Evolutionary conservation across 106 monocot genomes (phyloP), one percentile per base, ranked within the genome.

Genomic region (Narthecium ossifragum): DNA sequence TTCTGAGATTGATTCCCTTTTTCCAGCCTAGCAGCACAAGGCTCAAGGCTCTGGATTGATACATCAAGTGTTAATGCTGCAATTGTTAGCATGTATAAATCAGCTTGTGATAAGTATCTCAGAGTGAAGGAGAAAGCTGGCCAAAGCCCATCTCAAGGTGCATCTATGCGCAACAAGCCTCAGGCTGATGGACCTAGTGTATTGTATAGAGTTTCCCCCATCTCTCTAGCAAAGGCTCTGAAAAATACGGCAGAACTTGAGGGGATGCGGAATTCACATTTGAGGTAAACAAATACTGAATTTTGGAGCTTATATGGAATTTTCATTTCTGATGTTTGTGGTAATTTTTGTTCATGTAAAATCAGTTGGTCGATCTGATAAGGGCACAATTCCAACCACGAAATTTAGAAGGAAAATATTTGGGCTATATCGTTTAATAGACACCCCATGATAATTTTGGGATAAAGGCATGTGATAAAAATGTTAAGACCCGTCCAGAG

Each of bases 191-290:
- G 59, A 2, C 76, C 77, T 48, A 70, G 41, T 63, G 69, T 38
- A 37, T 17, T 80, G 15, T 84, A 67, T 69, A 70, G 61, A 64
- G 70, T 60, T 80, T 96, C 94, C 25, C 86, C 90, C 20, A 31
- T 86, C 45, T 39, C 82, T 26, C 64, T 78, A 30, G 75, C 81
- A 29, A 96, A 96, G 73, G 77, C 94, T 40, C 59, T 90, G 32
- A 96, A 96, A 70, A 96, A 90, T 48, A 64, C 63, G 10, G 80
- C 78, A 63, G 94, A 96, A 65, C 73, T 96, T 71, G 75, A 83
- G 51, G 94, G 94, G 32, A 96, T 96, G 94, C 73, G 78, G 10
- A 84, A 61, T 66, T 76, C 82, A 62, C 94, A 96, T 77, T 56
- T 94, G 52, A 90, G 93, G 93, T 88, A 78, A 50, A n/a, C 29